Percentiles rank a stretch among this genome's conserved stretches.
phyloP scores from a whole-genome alignment of 176 grass and related monocot genomes.

The Leersia perrieri region DNA sequence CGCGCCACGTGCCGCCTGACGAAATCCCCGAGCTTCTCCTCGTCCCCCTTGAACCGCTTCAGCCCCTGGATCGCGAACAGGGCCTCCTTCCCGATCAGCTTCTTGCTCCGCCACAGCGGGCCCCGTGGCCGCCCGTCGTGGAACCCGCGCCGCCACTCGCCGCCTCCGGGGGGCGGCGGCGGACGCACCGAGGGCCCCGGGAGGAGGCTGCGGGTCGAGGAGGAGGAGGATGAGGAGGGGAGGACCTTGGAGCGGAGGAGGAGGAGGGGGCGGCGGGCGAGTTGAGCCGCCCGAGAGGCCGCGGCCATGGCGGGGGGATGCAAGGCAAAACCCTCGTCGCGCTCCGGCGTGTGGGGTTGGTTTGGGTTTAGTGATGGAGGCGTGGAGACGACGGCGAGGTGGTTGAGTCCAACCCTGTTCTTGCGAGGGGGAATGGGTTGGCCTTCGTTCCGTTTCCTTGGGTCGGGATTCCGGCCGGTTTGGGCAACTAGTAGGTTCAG shows the following conservation, averaged over 20 bases:
- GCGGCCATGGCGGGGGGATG: slow-evolving; percentile 34
- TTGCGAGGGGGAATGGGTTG: not conserved
- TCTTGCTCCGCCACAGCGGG: slow-evolving; percentile 93
- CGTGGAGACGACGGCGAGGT: not conserved
- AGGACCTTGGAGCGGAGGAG: not conserved
- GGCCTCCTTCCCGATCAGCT: slow-evolving; percentile 93
- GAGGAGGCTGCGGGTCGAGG: not conserved
- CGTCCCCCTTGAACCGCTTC: slow-evolving; percentile 89
- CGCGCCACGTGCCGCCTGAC: slow-evolving; percentile 62
- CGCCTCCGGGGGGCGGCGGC: not conserved
- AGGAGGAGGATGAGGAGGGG: not conserved
- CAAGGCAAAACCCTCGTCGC: slow-evolving; percentile 32
- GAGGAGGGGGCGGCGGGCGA: slow-evolving; percentile 21
- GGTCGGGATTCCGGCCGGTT: not conserved
- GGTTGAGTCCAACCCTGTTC: not conserved
- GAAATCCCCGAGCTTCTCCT: slow-evolving; percentile 69
- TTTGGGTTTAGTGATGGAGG: slow-evolving; percentile 13
- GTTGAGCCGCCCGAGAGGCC: slow-evolving; percentile 16
- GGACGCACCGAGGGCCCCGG: not conserved
- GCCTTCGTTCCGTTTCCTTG: not conserved
- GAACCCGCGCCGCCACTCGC: slow-evolving; percentile 40
- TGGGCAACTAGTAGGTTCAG: not conserved
- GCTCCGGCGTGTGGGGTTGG: not conserved
- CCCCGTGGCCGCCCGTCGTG: slow-evolving; percentile 88
- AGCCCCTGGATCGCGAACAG: slow-evolving; percentile 81